Percentiles rank a stretch among this genome's conserved stretches.
Conservation (phyloP, 2,329 filamentous ascomycete species). For the Pyrenochaeta sp. region DNA sequence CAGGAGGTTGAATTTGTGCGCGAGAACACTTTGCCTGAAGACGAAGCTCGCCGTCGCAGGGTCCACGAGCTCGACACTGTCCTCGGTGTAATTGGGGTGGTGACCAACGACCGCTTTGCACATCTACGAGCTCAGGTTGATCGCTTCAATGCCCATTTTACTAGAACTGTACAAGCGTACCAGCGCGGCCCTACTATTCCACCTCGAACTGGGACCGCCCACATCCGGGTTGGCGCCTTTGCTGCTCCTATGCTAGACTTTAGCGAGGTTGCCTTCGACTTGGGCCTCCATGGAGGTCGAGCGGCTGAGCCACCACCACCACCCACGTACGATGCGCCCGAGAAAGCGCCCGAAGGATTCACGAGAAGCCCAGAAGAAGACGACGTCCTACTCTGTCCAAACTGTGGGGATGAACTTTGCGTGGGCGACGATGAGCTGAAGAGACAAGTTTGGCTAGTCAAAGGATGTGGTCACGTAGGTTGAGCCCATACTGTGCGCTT, state of each 20-base stretch:
- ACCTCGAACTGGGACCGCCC: constrained; percentile 17
- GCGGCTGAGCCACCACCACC: constrained; percentile 32
- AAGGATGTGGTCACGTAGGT: constrained; percentile 88
- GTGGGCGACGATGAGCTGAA: constrained; percentile 72
- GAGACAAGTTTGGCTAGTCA: constrained; percentile 91
- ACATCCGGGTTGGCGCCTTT: constrained; percentile 33
- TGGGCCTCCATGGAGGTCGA: constrained; percentile 42
- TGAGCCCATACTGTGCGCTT: too few relatives aligned
- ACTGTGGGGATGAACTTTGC: constrained; percentile 84
- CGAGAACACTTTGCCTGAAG: constrained; percentile 29
- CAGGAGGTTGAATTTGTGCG: constrained; percentile 43
- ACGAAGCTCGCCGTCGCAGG: constrained; percentile 22
- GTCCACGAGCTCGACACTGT: constrained; percentile 25
- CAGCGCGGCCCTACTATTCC: constrained; percentile 24
- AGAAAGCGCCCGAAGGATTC: constrained; percentile 76
- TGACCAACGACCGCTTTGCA: constrained; percentile 23
- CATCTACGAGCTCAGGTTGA: constrained; percentile 32
- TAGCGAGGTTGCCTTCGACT: constrained; percentile 52
- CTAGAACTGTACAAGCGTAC: constrained; percentile 20
- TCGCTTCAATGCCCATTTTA: constrained; percentile 25
- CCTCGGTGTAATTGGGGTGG: constrained; percentile 24
- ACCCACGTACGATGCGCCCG: constrained; percentile 68
- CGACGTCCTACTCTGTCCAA: constrained; percentile 80
- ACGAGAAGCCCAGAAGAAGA: constrained; percentile 78
- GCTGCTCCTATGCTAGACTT: constrained; percentile 48